Conservation (phyloP, 192 early-diverging fungal genomes). For the Cetraspora pellucida region DNA sequence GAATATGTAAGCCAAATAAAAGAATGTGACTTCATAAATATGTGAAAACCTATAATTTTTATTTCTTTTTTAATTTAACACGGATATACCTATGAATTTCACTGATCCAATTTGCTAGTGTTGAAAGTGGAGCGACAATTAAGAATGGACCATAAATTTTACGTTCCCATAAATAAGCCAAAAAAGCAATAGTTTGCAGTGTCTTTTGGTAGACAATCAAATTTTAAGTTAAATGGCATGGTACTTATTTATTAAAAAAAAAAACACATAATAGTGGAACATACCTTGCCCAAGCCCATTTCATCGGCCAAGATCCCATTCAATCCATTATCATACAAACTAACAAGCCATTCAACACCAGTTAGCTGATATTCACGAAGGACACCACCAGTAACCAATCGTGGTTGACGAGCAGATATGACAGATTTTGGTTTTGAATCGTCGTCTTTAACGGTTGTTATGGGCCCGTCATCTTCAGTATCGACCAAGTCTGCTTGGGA, state of each 20-base stretch:
- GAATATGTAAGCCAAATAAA: neutral
- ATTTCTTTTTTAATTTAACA: neutral
- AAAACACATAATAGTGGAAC: neutral
- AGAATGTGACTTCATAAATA: neutral
- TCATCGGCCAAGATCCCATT: conserved; percentile 97
- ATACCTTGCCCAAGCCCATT: conserved; percentile 88
- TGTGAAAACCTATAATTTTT: neutral
- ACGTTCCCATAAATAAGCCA: conserved; percentile 78
- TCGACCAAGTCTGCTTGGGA: neutral
- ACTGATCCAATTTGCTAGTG: conserved; percentile 88
- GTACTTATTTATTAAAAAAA: neutral
- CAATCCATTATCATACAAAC: conserved; percentile 92
- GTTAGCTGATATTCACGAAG: conserved; percentile 93
- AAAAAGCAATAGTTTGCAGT: conserved; percentile 90
- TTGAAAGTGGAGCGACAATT: conserved; percentile 87
- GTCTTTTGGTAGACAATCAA: conserved; percentile 55
- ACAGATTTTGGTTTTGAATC: conserved; percentile 40
- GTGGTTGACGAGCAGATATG: conserved; percentile 75
- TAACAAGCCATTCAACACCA: conserved; percentile 95
- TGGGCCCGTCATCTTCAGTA: conserved; percentile 17
- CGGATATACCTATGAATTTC: conserved; percentile 75
- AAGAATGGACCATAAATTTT: conserved; percentile 87
- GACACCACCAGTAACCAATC: conserved; percentile 78
- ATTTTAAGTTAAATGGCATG: neutral
- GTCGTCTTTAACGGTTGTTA: conserved; percentile 25